Conservation (phyloP, 2,329 filamentous ascomycete genomes). For the Chrysoporthe austroafricana region DNA sequence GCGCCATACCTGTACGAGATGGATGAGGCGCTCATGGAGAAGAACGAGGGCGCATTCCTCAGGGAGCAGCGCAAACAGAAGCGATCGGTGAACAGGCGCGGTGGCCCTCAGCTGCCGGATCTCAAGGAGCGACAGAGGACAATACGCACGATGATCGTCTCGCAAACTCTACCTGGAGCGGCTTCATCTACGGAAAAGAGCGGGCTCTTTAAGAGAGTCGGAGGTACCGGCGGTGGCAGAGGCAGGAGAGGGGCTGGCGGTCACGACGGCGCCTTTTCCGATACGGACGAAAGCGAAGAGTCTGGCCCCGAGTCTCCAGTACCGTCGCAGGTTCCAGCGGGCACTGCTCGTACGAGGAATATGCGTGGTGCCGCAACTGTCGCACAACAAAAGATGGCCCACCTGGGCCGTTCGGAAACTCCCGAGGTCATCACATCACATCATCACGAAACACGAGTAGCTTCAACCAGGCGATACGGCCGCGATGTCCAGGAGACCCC, state of each 20-base stretch:
- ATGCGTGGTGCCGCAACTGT: slow-evolving; percentile 88
- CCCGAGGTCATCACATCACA: slow-evolving; percentile 72
- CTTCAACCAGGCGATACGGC: slow-evolving; percentile 58
- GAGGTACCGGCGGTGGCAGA: slow-evolving; percentile 61
- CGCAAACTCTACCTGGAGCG: slow-evolving; percentile 87
- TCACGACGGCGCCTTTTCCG: slow-evolving; percentile 74
- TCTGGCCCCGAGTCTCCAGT: slow-evolving; percentile 86
- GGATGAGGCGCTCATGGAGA: slow-evolving; percentile 85
- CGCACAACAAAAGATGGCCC: slow-evolving; percentile 85
- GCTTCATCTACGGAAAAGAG: slow-evolving; percentile 81
- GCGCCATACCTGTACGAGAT: slow-evolving; percentile 93
- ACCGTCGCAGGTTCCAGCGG: slow-evolving; percentile 66
- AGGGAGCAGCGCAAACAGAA: slow-evolving; percentile 94
- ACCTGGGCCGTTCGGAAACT: slow-evolving; percentile 82
- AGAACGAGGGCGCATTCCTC: slow-evolving; percentile 89
- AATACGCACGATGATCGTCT: slow-evolving; percentile 89
- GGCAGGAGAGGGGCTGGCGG: slow-evolving; percentile 44
- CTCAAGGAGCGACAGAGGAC: slow-evolving; percentile 93
- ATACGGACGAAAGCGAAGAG: slow-evolving; percentile 91
- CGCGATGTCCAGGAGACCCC: slow-evolving; percentile 79
- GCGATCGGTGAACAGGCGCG: slow-evolving; percentile 89
- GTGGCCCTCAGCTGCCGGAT: slow-evolving; percentile 91
- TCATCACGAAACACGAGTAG: slow-evolving; percentile 71
- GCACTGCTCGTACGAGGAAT: slow-evolving; percentile 82
- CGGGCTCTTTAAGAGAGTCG: slow-evolving; percentile 80